These are phyloP conservation scores for Barnettozyma pratensis DNA, from an alignment of 805 yeast genomes.

Conservation along the genomic window DNA sequence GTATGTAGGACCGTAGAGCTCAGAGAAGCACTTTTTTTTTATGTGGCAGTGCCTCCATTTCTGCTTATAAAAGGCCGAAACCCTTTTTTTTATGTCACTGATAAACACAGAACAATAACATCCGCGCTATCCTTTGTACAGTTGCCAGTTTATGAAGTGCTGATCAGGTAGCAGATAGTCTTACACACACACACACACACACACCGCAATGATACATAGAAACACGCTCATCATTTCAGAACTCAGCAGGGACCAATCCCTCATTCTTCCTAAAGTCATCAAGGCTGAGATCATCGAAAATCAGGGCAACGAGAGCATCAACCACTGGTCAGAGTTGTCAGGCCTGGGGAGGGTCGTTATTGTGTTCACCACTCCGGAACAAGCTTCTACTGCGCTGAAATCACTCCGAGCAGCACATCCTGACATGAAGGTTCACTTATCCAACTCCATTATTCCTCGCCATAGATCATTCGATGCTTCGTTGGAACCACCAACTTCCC, in stretches of 20 bases:
- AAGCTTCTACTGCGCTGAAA: slow-evolving; percentile 22
- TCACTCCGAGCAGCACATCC: slow-evolving; percentile 17
- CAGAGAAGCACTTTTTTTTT: too few species aligned
- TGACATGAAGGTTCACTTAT: slow-evolving; percentile 26
- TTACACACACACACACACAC: neutral
- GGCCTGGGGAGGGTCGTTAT: slow-evolving; percentile 40
- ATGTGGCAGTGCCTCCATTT: neutral
- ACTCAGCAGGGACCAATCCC: slow-evolving; percentile 16
- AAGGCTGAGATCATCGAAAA: slow-evolving; percentile 14
- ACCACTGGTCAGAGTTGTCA: slow-evolving; percentile 34
- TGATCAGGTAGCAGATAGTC: neutral
- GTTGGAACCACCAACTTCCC: slow-evolving; percentile 18
- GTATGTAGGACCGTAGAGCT: too few species aligned
- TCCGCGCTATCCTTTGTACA: too few species aligned
- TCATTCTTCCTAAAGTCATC: slow-evolving; percentile 14
- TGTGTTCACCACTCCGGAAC: slow-evolving; percentile 25
- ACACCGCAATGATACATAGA: neutral
- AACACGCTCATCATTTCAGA: slow-evolving; percentile 23
- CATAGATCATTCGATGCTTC: slow-evolving; percentile 24
- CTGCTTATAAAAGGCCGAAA: neutral
- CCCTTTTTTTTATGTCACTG: neutral
- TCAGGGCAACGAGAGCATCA: slow-evolving; percentile 7
- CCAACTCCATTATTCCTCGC: slow-evolving; percentile 29
- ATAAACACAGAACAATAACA: neutral
- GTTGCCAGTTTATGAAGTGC: too few species aligned